Evolutionary conservation across 148 eudicot genomes (phyloP).

Genomic region (Rhododendron ferrugineum): DNA sequence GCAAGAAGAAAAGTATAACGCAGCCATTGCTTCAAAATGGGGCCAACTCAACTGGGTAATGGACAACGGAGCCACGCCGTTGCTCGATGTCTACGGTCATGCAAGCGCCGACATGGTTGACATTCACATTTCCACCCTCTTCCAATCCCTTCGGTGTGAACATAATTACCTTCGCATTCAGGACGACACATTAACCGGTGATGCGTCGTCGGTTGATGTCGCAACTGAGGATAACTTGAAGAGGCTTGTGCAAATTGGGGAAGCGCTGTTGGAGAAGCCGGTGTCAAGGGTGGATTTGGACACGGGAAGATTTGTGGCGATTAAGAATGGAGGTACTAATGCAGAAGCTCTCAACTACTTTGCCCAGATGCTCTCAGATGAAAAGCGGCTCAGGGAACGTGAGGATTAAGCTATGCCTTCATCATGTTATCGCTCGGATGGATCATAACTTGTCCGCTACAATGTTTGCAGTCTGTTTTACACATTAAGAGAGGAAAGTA

Average conservation of each 20-base stretch:
- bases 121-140: conserved; percentile 21
- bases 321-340: conserved; percentile 46
- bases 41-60: conserved; percentile 27
- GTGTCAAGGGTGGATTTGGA: conserved; percentile 44
- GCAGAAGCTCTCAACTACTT: conserved; percentile 44
- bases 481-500: background rate
- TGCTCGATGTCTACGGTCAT: conserved; percentile 21
- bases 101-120: conserved; percentile 43
- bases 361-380: conserved; percentile 48
- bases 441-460: background rate
- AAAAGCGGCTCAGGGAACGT: conserved; percentile 33
- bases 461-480: background rate
- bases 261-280: conserved; percentile 40
- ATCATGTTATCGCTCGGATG: background rate
- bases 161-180: conserved; percentile 41
- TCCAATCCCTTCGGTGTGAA: conserved; percentile 14
- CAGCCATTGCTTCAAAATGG: conserved; percentile 27
- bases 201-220: conserved; percentile 46
- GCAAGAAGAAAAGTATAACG: conserved; percentile 22
- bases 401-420: background rate
- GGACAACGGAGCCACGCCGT: conserved; percentile 20
- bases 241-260: conserved; percentile 44
- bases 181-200: conserved; percentile 47
- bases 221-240: conserved; percentile 52
- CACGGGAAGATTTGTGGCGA: conserved; percentile 36